Evolutionary conservation across 1,139 yeast genomes (phyloP), one percentile per base, ranked within the genome.

Genomic region (Groenewaldozyma sp.): DNA sequence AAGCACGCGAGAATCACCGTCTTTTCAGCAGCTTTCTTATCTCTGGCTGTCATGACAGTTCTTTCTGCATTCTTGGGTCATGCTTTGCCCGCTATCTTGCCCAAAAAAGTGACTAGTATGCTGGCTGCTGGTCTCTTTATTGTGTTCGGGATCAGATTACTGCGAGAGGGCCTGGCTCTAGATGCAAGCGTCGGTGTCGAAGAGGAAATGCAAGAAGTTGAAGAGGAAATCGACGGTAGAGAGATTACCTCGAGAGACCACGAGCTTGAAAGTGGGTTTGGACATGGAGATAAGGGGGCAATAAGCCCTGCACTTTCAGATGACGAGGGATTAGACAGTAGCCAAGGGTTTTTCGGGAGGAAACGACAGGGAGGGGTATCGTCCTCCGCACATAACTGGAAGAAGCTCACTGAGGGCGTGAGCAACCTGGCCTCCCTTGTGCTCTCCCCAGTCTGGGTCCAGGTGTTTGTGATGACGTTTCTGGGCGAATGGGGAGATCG

Each of bases 401-500:
- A 48, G 16, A 51, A 50, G 34, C 35, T 57, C 28, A 11, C 43
- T 19, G 59, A 60, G 29, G 68, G 70, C 9, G 43, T 78, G 28
- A 61, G 64, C 34, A 71, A 76, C 49, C 67, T 81, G 45, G 76
- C 79, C 3, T 63, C 76, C 2, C 73, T 78, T 45, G 65, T 87
- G 13, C 67, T 91, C 39, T 82, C 95, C 4, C 98, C 98, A 2
- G 67, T 79, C 13, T 91, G 95, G 88, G 82, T 88, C 51, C 96
- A 91, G 65, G 93, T 91, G 3, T 91, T 91, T 59, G 78, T 80
- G 40, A 88, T 93, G 97, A 86, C 95, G 2, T 93, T 93, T 60
- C 68, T 91, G 42, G 98, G 96, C 43, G 99, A 91, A 66, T 87
- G 97, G 94, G 99, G 99, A 37, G 99, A 91, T 62, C 78, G 98